These are phyloP conservation scores for Phaeosphaeriaceae sp. DNA, from an alignment of 2,329 filamentous ascomycete species.

Conservation along the genomic window DNA sequence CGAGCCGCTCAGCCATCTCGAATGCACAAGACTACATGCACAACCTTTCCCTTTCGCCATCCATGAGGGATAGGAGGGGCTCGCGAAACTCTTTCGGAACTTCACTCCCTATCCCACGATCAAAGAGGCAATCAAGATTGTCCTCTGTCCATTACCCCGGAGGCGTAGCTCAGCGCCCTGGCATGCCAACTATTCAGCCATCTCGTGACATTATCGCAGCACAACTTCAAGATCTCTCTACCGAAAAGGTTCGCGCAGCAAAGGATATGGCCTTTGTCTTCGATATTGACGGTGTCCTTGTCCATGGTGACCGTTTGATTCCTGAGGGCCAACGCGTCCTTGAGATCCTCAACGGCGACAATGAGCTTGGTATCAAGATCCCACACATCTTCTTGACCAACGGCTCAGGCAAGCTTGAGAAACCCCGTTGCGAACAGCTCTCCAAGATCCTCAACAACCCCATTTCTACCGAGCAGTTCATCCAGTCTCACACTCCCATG, in stretches of 20 bases:
- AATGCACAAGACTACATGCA: slow-evolving; percentile 75
- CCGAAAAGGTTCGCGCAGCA: slow-evolving; percentile 69
- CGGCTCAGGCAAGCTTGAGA: slow-evolving; percentile 74
- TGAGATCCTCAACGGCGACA: slow-evolving; percentile 75
- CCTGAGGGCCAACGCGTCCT: slow-evolving; percentile 70
- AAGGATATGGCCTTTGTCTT: slow-evolving; percentile 86
- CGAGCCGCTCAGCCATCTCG: slow-evolving; percentile 70
- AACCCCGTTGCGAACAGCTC: slow-evolving; percentile 69
- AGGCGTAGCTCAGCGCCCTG: slow-evolving; percentile 58
- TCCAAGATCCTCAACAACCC: slow-evolving; percentile 69
- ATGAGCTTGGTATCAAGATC: slow-evolving; percentile 80
- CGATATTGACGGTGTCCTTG: slow-evolving; percentile 77
- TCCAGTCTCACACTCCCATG: slow-evolving; percentile 80
- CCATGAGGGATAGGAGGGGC: slow-evolving; percentile 69
- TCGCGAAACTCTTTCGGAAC: slow-evolving; percentile 80
- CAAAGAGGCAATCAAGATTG: slow-evolving; percentile 71
- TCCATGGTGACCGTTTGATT: slow-evolving; percentile 74
- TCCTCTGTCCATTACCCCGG: slow-evolving; percentile 64
- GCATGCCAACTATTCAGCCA: slow-evolving; percentile 65
- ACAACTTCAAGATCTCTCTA: slow-evolving; percentile 71
- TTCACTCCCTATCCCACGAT: slow-evolving; percentile 73
- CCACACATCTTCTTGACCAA: slow-evolving; percentile 77
- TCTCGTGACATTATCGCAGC: slow-evolving; percentile 72
- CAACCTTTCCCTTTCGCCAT: slow-evolving; percentile 71
- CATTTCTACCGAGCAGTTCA: slow-evolving; percentile 75